phyloP scores from a whole-genome alignment of 2,329 filamentous ascomycete species.

The Pseudocercospora macadamiae region DNA sequence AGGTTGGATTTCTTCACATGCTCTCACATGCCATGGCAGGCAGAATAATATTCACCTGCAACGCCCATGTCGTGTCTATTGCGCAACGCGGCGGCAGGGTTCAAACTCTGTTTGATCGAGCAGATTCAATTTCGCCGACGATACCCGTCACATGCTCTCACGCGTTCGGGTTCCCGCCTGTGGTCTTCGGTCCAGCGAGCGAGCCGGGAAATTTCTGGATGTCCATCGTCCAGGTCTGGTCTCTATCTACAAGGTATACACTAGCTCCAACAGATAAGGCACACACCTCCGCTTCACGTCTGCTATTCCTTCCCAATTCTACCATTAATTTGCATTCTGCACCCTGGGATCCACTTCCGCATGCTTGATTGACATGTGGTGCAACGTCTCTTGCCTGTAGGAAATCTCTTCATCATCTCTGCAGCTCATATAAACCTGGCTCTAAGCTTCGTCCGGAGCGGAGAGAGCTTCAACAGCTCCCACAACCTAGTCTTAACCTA shows the following conservation, averaged over 20 bases:
- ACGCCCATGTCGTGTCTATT: background rate
- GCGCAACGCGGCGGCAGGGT: background rate
- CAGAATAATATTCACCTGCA: background rate
- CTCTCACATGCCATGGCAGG: background rate
- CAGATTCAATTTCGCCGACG: constrained; percentile 1
- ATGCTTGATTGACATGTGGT: constrained; percentile 3
- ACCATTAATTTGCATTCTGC: constrained; percentile 9
- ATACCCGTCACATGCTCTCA: background rate
- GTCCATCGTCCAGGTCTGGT: background rate
- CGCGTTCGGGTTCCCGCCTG: background rate
- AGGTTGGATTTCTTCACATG: background rate
- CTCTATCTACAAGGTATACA: constrained; percentile 3
- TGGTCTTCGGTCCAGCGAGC: background rate
- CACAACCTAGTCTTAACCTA: background rate
- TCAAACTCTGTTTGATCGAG: background rate
- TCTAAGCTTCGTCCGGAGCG: background rate
- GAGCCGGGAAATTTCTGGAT: background rate
- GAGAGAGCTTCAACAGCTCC: constrained; percentile 27
- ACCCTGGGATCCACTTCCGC: constrained; percentile 9
- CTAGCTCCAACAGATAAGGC: constrained; percentile 3
- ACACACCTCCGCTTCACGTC: background rate
- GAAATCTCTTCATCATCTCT: constrained; percentile 10
- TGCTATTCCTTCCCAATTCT: background rate
- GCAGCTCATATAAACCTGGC: background rate
- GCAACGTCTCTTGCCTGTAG: constrained; percentile 2